Evolutionary conservation across 768 basidiomycete species (phyloP).

Genomic region (Lactarius indigo): DNA sequence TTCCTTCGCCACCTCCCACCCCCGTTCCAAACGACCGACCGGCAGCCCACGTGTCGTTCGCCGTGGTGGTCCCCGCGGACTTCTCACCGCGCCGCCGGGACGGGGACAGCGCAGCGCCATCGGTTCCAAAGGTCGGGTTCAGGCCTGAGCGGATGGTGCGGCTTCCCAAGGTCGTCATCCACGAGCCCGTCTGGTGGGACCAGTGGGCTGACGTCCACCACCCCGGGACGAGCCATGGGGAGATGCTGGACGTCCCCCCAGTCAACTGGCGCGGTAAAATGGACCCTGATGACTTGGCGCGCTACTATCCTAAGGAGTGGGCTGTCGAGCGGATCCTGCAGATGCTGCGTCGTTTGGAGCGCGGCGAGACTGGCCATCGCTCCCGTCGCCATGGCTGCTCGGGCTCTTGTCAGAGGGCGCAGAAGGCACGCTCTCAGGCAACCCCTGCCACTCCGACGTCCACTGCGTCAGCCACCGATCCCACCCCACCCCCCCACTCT

Average conservation of each 20-base stretch:
- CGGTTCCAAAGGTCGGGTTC: neutral
- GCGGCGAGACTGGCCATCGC: neutral
- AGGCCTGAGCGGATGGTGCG: neutral
- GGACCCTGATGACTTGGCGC: neutral
- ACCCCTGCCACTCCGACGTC: neutral
- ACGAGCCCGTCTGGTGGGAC: conserved; percentile 9
- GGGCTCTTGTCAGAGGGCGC: neutral
- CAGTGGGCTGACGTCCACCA: conserved; percentile 3
- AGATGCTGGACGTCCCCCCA: conserved; percentile 1
- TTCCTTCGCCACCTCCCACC: neutral
- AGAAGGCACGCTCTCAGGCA: neutral
- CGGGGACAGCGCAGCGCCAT: neutral
- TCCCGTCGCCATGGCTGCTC: neutral
- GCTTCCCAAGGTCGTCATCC: neutral
- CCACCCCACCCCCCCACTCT: neutral
- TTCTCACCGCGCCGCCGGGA: neutral
- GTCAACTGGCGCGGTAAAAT: conserved; percentile 2
- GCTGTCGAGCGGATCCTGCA: neutral
- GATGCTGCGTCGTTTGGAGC: neutral
- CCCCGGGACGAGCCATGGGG: neutral
- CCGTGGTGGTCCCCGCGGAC: neutral
- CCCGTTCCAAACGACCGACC: neutral
- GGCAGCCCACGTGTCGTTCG: neutral
- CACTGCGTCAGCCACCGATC: neutral
- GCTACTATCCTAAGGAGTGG: conserved; percentile 5